Evolutionary conservation across 352 stramenopile genomes (phyloP).

Genomic region (Phytophthora sojae): DNA sequence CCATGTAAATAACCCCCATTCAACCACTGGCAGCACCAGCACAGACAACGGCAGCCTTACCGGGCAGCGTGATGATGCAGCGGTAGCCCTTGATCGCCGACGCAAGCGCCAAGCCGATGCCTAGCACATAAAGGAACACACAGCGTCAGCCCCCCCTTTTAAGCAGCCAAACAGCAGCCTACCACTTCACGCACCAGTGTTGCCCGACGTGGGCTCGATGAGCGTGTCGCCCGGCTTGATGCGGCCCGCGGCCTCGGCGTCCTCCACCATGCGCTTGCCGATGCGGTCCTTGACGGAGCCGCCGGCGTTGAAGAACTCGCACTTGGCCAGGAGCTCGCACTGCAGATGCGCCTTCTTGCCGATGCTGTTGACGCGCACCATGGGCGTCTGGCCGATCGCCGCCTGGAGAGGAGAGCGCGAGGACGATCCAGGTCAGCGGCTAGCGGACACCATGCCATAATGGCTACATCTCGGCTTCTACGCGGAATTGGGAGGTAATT

Average conservation of each 20-base stretch:
- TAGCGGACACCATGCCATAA: neutral
- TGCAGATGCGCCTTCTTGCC: conserved; percentile 80
- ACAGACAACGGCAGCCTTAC: conserved; percentile 17
- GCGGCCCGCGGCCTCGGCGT: conserved; percentile 90
- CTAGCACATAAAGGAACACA: conserved; percentile 12
- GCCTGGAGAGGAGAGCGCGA: conserved; percentile 22
- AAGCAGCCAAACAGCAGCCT: neutral
- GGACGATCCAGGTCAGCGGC: neutral
- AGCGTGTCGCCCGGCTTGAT: conserved; percentile 96
- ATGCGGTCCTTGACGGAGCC: conserved; percentile 94
- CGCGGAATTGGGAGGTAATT: neutral
- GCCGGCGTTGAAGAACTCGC: conserved; percentile 97
- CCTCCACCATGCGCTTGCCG: conserved; percentile 91
- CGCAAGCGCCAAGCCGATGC: conserved; percentile 96
- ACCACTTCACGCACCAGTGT: conserved; percentile 77
- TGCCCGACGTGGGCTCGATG: conserved; percentile 98
- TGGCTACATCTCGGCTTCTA: neutral
- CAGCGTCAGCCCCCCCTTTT: neutral
- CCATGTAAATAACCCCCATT: neutral
- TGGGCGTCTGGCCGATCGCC: conserved; percentile 93
- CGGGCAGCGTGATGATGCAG: conserved; percentile 90
- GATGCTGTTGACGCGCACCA: conserved; percentile 94
- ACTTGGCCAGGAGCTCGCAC: conserved; percentile 95
- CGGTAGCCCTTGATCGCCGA: conserved; percentile 97
- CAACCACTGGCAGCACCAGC: neutral